A percentile compares a stretch with the other conserved stretches of the same genome.
Conservation (phyloP, 768 basidiomycete genomes). For the Chalciporus piperatus region DNA sequence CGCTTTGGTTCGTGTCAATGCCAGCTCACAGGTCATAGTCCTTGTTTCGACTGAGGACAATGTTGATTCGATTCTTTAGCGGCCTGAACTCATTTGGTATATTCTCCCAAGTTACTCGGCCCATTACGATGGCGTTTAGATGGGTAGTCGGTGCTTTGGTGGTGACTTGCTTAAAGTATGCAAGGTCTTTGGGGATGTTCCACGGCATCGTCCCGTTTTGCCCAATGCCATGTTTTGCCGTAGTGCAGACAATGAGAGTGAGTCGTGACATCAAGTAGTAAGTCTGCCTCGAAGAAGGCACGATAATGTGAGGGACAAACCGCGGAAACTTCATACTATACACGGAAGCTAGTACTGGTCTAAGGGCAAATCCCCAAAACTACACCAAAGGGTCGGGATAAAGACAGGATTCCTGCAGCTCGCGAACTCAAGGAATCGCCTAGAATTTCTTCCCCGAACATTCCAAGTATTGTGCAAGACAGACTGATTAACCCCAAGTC, state of each 20-base stretch:
- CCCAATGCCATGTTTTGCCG: constrained; percentile 85
- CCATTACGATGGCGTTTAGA: constrained; percentile 88
- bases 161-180: constrained; percentile 86
- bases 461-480: background rate
- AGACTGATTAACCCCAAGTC: constrained; percentile 55
- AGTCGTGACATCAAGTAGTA: constrained; percentile 68
- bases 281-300: no score
- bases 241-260: constrained; percentile 94
- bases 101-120: constrained; percentile 96
- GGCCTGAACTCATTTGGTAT: constrained; percentile 86
- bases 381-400: no score
- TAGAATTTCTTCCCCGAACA: background rate
- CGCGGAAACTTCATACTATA: no score
- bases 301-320: no score
- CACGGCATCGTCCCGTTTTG: constrained; percentile 75
- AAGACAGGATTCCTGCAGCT: no score
- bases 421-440: no score
- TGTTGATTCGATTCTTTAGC: constrained; percentile 68
- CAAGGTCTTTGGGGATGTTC: constrained; percentile 85
- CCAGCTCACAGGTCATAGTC: constrained; percentile 60
- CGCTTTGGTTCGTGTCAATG: background rate
- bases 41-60: constrained; percentile 67
- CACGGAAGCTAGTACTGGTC: no score
- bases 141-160: constrained; percentile 51
- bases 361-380: no score